These are phyloP conservation scores for Lolium multiflorum DNA, from an alignment of 176 grass and related monocot genomes.

Conservation along the genomic window DNA sequence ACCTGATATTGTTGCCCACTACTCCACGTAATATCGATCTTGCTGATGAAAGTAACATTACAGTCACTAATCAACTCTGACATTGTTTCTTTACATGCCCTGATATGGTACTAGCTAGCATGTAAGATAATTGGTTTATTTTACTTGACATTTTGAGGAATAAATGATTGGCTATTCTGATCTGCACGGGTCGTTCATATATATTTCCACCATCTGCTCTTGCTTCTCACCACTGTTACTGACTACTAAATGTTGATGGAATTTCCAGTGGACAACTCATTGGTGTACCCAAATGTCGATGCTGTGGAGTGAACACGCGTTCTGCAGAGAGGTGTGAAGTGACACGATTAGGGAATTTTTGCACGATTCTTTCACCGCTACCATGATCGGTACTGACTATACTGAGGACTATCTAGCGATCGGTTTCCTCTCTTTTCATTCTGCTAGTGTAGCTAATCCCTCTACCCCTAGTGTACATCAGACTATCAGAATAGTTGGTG, in stretches of 20 bases:
- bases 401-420: neutral
- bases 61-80: too few species aligned
- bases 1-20: too few species aligned
- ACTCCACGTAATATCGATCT: too few species aligned
- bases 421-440: constrained; percentile 18
- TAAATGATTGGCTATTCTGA: too few species aligned
- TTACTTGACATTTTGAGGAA: too few species aligned
- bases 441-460: neutral
- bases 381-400: constrained; percentile 3
- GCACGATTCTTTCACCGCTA: neutral
- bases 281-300: constrained; percentile 14
- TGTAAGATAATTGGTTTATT: neutral
- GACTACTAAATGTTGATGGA: neutral
- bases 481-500: constrained; percentile 7
- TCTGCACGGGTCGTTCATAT: too few species aligned
- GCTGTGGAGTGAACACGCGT: neutral
- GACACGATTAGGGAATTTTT: constrained; percentile 5
- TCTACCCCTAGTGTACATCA: neutral
- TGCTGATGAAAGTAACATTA: too few species aligned
- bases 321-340: neutral
- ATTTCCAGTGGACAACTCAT: constrained; percentile 11
- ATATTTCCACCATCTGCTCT: neutral
- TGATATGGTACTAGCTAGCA: too few species aligned
- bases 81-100: too few species aligned
- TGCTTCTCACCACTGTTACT: neutral